These are phyloP conservation scores for Bipolaris oryzae DNA, from an alignment of 2,329 filamentous ascomycete species.

Conservation along the genomic window DNA sequence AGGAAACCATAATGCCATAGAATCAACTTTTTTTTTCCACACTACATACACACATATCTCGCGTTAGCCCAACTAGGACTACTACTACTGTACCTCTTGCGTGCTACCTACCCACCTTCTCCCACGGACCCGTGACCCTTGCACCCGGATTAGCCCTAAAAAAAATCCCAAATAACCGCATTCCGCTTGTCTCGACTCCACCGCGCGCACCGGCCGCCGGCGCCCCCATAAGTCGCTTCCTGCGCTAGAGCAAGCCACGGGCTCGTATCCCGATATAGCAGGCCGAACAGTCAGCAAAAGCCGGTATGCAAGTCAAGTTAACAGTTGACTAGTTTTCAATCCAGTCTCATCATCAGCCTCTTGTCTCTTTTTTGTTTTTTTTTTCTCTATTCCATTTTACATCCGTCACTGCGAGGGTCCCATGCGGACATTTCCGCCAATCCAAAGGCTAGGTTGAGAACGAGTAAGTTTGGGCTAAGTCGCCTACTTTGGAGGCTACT, in stretches of 20 bases:
- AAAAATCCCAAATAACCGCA: background rate
- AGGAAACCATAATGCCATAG: constrained; percentile 4
- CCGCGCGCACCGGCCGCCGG: background rate
- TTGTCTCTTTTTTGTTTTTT: background rate
- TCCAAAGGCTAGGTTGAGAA: background rate
- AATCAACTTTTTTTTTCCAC: background rate
- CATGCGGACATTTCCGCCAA: constrained; percentile 16
- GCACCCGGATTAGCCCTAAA: background rate
- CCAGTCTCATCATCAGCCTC: background rate
- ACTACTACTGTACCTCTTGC: background rate
- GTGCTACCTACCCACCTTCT: background rate
- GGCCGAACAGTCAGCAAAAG: constrained; percentile 14
- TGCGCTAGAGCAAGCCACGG: background rate
- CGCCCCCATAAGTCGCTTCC: background rate
- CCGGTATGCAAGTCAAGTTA: background rate
- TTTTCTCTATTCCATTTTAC: too few species aligned
- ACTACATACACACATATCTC: background rate
- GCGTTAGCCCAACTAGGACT: too few species aligned
- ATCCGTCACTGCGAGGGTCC: too few species aligned
- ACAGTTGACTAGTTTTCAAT: background rate
- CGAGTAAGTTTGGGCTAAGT: constrained; percentile 2
- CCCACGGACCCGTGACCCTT: background rate
- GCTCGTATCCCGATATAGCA: constrained; percentile 7
- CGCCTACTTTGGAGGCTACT: too few species aligned
- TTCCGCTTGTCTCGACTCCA: background rate